phyloP scores from a whole-genome alignment of 1,284 basidiomycete genomes.

The Sanghuangporus sanghuang region DNA sequence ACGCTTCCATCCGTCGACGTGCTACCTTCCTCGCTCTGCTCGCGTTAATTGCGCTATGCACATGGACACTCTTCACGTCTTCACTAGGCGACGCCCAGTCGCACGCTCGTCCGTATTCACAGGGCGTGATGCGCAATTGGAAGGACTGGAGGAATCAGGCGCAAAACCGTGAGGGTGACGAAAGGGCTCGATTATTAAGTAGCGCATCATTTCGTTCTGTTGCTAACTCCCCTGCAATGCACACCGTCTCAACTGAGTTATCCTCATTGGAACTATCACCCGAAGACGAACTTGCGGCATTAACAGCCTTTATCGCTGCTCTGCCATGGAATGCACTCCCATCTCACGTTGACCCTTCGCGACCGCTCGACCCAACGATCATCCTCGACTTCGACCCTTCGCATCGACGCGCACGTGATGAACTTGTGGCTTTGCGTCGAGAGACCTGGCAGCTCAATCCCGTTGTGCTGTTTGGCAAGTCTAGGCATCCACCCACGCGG shows the following conservation, averaged over 20 bases:
- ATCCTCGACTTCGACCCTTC: slow-evolving; percentile 75
- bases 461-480: slow-evolving; percentile 74
- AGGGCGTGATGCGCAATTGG: slow-evolving; percentile 26
- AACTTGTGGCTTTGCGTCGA: slow-evolving; percentile 49
- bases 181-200: background rate
- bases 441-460: slow-evolving; percentile 73
- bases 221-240: background rate
- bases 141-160: slow-evolving; percentile 4
- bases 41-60: slow-evolving; percentile 42
- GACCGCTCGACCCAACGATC: slow-evolving; percentile 70
- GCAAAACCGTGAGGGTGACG: background rate
- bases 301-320: slow-evolving; percentile 74
- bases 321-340: slow-evolving; percentile 79
- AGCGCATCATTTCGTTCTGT: background rate
- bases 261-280: slow-evolving; percentile 41
- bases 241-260: slow-evolving; percentile 4
- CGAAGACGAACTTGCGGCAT: slow-evolving; percentile 71
- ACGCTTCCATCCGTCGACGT: slow-evolving; percentile 22
- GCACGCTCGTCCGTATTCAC: slow-evolving; percentile 36
- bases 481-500: slow-evolving; percentile 23
- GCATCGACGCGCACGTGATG: slow-evolving; percentile 28
- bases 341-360: slow-evolving; percentile 52
- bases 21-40: slow-evolving; percentile 49
- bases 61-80: slow-evolving; percentile 48
- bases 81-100: slow-evolving; percentile 29